These are phyloP conservation scores for Aspergillus sojae DNA, from an alignment of 2,329 filamentous ascomycete genomes.

Conservation along the genomic window DNA sequence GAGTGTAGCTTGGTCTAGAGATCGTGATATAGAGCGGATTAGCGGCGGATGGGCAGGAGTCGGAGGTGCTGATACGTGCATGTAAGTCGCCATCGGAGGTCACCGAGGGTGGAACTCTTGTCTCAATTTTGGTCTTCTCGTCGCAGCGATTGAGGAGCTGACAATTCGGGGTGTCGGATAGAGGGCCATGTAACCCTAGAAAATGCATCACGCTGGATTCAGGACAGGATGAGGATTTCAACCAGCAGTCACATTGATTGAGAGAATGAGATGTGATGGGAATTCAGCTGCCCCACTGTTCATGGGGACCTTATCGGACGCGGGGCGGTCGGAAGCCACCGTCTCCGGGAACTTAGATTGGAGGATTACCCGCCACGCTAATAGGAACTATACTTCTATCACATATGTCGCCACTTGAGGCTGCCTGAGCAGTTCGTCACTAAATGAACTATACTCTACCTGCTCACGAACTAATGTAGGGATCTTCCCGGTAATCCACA, in stretches of 20 bases:
- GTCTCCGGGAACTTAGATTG: background rate
- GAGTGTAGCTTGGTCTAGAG: background rate
- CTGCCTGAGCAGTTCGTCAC: background rate
- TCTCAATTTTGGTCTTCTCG: background rate
- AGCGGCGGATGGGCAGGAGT: background rate
- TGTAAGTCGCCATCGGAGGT: constrained; percentile 22
- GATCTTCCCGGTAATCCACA: background rate
- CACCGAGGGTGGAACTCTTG: constrained; percentile 20
- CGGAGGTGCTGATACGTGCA: background rate
- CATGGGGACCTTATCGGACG: constrained; percentile 6
- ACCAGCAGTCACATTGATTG: background rate
- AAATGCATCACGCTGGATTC: background rate
- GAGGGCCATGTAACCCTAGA: background rate
- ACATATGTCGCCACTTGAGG: background rate
- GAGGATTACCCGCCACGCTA: background rate
- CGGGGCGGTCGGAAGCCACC: constrained; percentile 5
- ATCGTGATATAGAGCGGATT: constrained; percentile 1
- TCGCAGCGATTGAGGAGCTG: background rate
- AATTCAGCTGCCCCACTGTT: constrained; percentile 9
- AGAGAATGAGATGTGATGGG: background rate
- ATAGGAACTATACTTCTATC: background rate
- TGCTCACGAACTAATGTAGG: background rate
- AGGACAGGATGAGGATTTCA: background rate
- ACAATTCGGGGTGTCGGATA: background rate
- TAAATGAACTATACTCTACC: background rate